Conservation (phyloP, 1,284 basidiomycete genomes). For the Microbotryum silenes-acaulis region DNA sequence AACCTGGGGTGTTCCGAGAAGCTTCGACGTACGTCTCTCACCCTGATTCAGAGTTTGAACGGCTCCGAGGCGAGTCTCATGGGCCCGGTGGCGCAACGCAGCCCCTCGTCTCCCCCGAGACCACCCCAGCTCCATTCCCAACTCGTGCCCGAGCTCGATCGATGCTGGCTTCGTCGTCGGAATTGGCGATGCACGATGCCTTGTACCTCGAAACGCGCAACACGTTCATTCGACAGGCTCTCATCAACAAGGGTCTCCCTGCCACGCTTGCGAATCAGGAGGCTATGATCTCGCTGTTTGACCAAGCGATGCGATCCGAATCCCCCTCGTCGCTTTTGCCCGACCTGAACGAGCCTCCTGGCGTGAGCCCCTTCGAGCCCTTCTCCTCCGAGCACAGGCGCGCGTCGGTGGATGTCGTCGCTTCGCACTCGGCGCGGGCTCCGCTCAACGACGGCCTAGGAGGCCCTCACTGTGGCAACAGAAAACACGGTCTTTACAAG, state of each 20-base stretch:
- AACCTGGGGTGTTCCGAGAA: too few relatives aligned
- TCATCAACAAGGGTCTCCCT: background rate
- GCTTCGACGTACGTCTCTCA: too few relatives aligned
- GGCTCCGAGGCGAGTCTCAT: too few relatives aligned
- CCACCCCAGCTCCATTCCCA: too few relatives aligned
- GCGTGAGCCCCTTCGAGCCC: too few relatives aligned
- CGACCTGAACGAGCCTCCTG: slow-evolving; percentile 17
- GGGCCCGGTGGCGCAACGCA: too few relatives aligned
- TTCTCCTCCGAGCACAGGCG: too few relatives aligned
- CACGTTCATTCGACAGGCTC: slow-evolving; percentile 19
- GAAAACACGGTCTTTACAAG: slow-evolving; percentile 79
- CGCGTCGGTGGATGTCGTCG: too few relatives aligned
- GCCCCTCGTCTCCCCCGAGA: too few relatives aligned
- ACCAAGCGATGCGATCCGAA: slow-evolving; percentile 25
- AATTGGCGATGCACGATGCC: slow-evolving; percentile 9
- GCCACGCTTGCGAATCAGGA: slow-evolving; percentile 6
- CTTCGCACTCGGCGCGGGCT: too few relatives aligned
- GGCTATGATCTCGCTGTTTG: slow-evolving; percentile 24
- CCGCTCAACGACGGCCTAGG: background rate
- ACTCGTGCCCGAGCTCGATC: too few relatives aligned
- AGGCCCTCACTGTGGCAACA: slow-evolving; percentile 79
- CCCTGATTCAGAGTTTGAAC: too few relatives aligned
- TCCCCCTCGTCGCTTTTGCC: slow-evolving; percentile 25
- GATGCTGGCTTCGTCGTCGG: slow-evolving; percentile 1
- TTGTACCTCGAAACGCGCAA: slow-evolving; percentile 29